Percentiles rank a stretch among this genome's conserved stretches.
Conservation (phyloP, 495 filamentous ascomycete species). For the Podospora pseudopauciseta region DNA sequence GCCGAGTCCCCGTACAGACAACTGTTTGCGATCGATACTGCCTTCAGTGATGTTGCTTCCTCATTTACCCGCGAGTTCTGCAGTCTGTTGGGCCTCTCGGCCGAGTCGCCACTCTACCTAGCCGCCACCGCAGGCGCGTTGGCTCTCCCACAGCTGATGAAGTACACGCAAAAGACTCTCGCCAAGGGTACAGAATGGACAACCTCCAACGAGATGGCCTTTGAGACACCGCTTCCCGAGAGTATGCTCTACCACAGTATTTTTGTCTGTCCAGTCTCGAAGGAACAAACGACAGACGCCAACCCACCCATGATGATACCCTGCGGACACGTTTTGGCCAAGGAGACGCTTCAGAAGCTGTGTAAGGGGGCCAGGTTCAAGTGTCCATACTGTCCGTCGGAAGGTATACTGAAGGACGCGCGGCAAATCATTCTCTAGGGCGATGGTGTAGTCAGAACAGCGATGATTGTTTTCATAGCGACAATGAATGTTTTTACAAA, state of each 20-base stretch:
- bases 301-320: slow-evolving; percentile 99
- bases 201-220: slow-evolving; percentile 81
- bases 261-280: slow-evolving; percentile 95
- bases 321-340: slow-evolving; percentile 90
- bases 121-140: slow-evolving; percentile 89
- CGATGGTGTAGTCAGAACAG: not conserved
- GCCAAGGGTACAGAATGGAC: slow-evolving; percentile 94
- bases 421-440: slow-evolving; percentile 60
- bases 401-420: slow-evolving; percentile 72
- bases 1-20: slow-evolving; percentile 65
- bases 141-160: slow-evolving; percentile 78
- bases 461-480: not conserved
- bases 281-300: slow-evolving; percentile 87
- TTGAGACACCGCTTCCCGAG: slow-evolving; percentile 83
- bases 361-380: slow-evolving; percentile 81
- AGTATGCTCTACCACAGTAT: slow-evolving; percentile 92
- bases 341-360: slow-evolving; percentile 71
- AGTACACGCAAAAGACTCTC: slow-evolving; percentile 76
- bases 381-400: slow-evolving; percentile 92
- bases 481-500: not conserved
- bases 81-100: slow-evolving; percentile 79
- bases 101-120: slow-evolving; percentile 85
- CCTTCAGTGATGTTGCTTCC: slow-evolving; percentile 74
- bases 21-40: slow-evolving; percentile 67
- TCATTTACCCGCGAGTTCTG: slow-evolving; percentile 95